Evolutionary conservation across 129 eudicot genomes (phyloP), one percentile per base, ranked within the genome.

Genomic region (Ambrosia artemisiifolia): DNA sequence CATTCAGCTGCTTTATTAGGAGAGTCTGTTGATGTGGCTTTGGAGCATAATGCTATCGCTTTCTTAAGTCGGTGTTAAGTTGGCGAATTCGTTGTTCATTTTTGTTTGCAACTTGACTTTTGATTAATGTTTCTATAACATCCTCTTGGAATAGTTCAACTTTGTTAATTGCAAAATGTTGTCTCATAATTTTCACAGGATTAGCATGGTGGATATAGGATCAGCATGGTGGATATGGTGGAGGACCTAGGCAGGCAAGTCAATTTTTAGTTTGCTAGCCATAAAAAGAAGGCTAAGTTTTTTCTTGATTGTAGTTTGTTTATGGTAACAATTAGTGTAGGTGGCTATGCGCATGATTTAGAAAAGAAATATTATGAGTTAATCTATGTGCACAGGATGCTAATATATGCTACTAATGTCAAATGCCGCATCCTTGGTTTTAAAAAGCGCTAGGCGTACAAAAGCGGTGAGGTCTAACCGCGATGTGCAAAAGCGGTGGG

Each of bases 191-290:
- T 24, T 56, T 67, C 60, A 61, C 80, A n/a, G n/a, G n/a, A n/a
- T n/a, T n/a, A n/a, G n/a, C n/a, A n/a, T n/a, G n/a, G n/a, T n/a
- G n/a, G n/a, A n/a, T n/a, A n/a, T n/a, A 94, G 99, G 97, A 90
- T 70, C 85, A 76, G 55, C 71, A 86, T 63, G 99, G 99, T 79
- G 99, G 99, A 57, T 94, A 87, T 80, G 89, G 97, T 32, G 99
- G 99, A 67, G 99, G 99, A 80, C 99, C 99, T 64, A 96, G 99
- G 70, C 99, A 94, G 91, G 99, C 70, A 66, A 75, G 89, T 74
- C 38, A 72, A 2, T 35, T 53, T 59, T 28, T 28, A 1, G 28
- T 7, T 64, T 35, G 38, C 38, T 24, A 9, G 43, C 5, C 40
- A 59, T 56, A 12, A 67, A 75, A n/a, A n/a, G n/a, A 30, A 16